phyloP scores from a whole-genome alignment of 257 asterid genomes.

The Lavandula angustifolia region DNA sequence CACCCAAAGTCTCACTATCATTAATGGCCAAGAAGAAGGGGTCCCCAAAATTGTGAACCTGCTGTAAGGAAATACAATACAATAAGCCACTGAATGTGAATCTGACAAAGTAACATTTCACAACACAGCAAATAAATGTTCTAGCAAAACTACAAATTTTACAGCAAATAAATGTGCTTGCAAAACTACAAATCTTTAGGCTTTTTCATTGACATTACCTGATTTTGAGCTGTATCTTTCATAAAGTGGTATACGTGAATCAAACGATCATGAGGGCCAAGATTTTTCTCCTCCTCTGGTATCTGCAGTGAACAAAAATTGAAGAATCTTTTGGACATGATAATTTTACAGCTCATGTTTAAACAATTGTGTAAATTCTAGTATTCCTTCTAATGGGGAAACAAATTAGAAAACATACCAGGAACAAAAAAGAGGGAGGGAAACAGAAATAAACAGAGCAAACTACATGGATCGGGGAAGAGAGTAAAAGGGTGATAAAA shows the following conservation, averaged over 20 bases:
- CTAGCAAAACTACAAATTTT: constrained; percentile 27
- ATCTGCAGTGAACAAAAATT: constrained; percentile 38
- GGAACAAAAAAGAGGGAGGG: background rate
- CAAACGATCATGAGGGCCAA: constrained; percentile 74
- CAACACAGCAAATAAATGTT: constrained; percentile 22
- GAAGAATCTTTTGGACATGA: too few species aligned
- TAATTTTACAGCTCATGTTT: too few species aligned
- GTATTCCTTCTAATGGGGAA: background rate
- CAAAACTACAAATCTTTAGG: constrained; percentile 25
- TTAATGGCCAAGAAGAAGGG: constrained; percentile 89
- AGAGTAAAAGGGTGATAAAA: background rate
- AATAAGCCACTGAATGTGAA: constrained; percentile 22
- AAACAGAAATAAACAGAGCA: background rate
- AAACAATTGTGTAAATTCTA: background rate
- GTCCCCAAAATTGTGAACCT: constrained; percentile 91
- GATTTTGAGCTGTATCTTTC: constrained; percentile 77
- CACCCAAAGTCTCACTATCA: constrained; percentile 86
- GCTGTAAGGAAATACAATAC: constrained; percentile 47
- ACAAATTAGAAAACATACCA: background rate
- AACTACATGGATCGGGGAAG: background rate
- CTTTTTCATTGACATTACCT: constrained; percentile 44
- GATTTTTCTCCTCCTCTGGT: constrained; percentile 89
- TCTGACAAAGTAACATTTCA: constrained; percentile 5
- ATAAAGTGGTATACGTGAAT: constrained; percentile 89
- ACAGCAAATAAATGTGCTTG: constrained; percentile 22